A percentile compares a stretch with the other conserved stretches of the same genome.
phyloP scores from a whole-genome alignment of 148 eudicot genomes.

The Cornus florida region DNA sequence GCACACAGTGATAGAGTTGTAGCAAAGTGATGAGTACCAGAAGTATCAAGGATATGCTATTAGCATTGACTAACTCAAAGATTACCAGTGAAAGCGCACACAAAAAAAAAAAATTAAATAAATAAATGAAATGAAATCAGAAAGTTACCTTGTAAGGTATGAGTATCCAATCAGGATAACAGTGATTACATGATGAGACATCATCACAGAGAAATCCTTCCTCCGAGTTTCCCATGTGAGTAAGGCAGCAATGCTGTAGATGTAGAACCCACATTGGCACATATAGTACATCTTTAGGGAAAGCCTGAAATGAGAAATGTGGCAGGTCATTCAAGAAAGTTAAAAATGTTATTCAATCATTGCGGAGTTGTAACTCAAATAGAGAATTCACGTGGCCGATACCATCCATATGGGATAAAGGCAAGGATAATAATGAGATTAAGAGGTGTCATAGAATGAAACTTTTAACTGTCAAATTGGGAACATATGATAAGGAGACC shows the following conservation, averaged over 20 bases:
- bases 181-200: conserved; percentile 96
- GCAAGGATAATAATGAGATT: not conserved
- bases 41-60: not conserved
- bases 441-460: not conserved
- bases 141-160: conserved; percentile 65
- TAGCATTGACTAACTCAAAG: not conserved
- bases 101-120: not conserved
- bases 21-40: not conserved
- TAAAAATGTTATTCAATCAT: conserved; percentile 16
- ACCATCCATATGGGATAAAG: too few relatives aligned
- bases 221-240: conserved; percentile 95
- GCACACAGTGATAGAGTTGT: not conserved
- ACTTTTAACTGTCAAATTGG: not conserved
- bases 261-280: conserved; percentile 96
- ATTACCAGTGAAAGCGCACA: not conserved
- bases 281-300: conserved; percentile 72
- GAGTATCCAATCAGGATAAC: conserved; percentile 78
- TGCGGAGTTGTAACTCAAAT: not conserved
- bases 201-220: conserved; percentile 94
- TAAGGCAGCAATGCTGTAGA: conserved; percentile 88
- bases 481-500: not conserved
- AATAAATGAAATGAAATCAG: not conserved
- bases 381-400: too few relatives aligned
- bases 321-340: not conserved
- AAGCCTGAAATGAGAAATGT: conserved; percentile 51